Conservation (phyloP, 2,329 filamentous ascomycete genomes). For the Chaetomium strumarium region DNA sequence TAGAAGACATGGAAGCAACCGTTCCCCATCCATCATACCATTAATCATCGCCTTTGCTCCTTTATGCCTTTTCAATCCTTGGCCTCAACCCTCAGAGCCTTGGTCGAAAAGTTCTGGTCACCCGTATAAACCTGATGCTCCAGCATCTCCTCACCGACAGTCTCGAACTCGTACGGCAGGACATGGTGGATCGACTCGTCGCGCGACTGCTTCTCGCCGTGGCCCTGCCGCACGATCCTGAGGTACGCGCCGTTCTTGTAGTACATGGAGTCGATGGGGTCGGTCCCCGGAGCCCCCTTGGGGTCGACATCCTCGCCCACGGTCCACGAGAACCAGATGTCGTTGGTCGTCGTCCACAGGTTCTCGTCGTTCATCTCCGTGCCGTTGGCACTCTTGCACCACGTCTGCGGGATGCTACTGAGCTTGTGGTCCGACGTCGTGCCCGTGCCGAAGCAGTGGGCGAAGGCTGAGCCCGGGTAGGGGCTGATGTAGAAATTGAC, state of each 20-base stretch:
- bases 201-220: neutral
- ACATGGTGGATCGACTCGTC: constrained; percentile 11
- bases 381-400: constrained; percentile 8
- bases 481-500: constrained; percentile 20
- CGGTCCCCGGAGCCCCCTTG: neutral
- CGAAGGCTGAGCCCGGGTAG: neutral
- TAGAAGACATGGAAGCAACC: neutral
- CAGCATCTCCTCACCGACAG: constrained; percentile 13
- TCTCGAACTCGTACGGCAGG: neutral
- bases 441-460: constrained; percentile 19
- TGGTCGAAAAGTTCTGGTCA: constrained; percentile 15
- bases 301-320: constrained; percentile 5
- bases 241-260: constrained; percentile 9
- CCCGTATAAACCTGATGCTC: constrained; percentile 18
- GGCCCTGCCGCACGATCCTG: constrained; percentile 13
- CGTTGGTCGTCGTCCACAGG: neutral
- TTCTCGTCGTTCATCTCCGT: neutral
- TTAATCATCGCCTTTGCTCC: neutral
- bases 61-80: neutral
- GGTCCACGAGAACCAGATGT: constrained; percentile 14
- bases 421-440: constrained; percentile 15
- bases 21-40: no score
- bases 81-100: constrained; percentile 9
- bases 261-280: neutral
- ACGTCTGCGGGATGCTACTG: constrained; percentile 10